phyloP scores from a whole-genome alignment of 176 grass and related monocot species.

The Triticum turgidum region DNA sequence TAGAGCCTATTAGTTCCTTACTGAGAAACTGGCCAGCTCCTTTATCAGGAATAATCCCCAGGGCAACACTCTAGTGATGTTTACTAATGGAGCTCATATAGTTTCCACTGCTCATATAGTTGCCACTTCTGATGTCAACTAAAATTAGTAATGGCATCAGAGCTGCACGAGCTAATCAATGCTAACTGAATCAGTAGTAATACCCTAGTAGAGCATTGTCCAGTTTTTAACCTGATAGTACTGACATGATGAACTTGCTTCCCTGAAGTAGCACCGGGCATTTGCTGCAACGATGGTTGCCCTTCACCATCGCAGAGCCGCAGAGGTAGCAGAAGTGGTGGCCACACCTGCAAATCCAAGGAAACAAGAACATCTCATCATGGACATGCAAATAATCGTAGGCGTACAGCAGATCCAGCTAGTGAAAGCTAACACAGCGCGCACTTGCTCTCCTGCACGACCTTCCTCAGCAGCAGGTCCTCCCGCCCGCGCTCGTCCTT shows the following conservation, averaged over 20 bases:
- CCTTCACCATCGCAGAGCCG: constrained; percentile 56
- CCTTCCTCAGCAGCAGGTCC: too few species aligned
- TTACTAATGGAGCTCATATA: not conserved
- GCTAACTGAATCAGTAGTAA: not conserved
- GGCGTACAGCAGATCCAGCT: too few species aligned
- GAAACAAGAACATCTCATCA: too few species aligned
- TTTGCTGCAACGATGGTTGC: constrained; percentile 46
- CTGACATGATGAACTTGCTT: not conserved
- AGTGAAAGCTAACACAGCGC: too few species aligned
- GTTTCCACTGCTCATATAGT: not conserved
- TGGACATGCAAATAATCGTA: too few species aligned
- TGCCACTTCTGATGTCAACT: not conserved
- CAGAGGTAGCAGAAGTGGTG: constrained; percentile 81
- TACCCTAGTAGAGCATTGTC: not conserved
- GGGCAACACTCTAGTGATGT: not conserved
- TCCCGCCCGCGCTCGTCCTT: too few species aligned
- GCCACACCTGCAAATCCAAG: too few species aligned
- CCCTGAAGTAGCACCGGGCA: not conserved
- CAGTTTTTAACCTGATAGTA: not conserved
- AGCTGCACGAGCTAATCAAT: not conserved
- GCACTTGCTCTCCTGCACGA: too few species aligned
- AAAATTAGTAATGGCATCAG: not conserved
- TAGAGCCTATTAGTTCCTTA: too few species aligned
- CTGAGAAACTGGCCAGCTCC: too few species aligned
- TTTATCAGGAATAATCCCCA: too few species aligned